Evolutionary conservation across 306 rosid species (phyloP).

Genomic region (Prunus dulcis): DNA sequence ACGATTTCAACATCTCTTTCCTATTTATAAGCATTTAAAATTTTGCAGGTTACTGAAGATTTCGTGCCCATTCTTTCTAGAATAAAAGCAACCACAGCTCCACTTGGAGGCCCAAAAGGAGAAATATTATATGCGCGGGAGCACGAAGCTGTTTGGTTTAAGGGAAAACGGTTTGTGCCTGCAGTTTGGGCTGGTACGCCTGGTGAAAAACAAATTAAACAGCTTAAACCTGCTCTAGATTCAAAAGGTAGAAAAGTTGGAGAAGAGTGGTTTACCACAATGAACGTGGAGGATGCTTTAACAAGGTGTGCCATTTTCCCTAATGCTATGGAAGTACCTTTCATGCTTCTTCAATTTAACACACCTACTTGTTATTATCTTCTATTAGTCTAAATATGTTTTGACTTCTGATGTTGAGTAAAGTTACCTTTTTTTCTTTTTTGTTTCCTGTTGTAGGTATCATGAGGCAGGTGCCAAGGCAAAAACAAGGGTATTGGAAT

Average conservation of each 20-base stretch:
- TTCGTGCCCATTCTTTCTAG: constrained; percentile 73
- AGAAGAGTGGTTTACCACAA: constrained; percentile 92
- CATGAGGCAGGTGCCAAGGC: constrained; percentile 79
- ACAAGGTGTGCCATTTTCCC: constrained; percentile 45
- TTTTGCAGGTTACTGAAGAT: constrained; percentile 75
- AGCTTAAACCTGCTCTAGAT: constrained; percentile 83
- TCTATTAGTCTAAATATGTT: neutral
- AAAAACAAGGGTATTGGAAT: constrained; percentile 63
- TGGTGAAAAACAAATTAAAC: constrained; percentile 87
- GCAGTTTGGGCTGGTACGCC: constrained; percentile 71
- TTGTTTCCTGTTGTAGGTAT: constrained; percentile 50
- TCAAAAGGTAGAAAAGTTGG: constrained; percentile 93
- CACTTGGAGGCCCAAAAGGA: constrained; percentile 88
- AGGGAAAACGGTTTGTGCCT: constrained; percentile 79
- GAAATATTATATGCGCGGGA: constrained; percentile 85
- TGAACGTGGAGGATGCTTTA: constrained; percentile 80
- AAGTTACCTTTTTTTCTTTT: neutral
- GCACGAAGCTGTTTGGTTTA: constrained; percentile 95
- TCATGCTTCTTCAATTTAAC: neutral
- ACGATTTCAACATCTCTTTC: neutral
- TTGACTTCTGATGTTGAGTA: neutral
- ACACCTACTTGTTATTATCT: neutral
- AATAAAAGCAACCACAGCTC: constrained; percentile 71
- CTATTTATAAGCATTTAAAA: constrained; percentile 20
- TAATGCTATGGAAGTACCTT: constrained; percentile 2